Conservation (phyloP, 352 stramenopile species). For the Saprolegnia parasitica region DNA sequence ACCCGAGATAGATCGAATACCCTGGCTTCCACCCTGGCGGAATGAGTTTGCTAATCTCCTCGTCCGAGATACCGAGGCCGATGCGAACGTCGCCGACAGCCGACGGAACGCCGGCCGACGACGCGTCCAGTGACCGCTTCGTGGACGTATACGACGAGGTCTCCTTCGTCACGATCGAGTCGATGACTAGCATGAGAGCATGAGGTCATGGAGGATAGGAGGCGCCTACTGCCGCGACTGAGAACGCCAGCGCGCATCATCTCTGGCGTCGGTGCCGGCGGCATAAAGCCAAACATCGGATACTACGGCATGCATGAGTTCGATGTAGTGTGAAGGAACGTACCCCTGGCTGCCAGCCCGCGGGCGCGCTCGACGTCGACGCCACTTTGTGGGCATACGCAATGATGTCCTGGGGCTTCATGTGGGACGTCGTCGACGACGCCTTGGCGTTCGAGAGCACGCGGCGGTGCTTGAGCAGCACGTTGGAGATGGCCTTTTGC, state of each 20-base stretch:
- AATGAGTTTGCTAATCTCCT: conserved; percentile 71
- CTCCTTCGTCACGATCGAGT: conserved; percentile 72
- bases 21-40: conserved; percentile 67
- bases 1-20: too few species aligned
- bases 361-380: conserved; percentile 63
- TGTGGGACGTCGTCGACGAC: background rate
- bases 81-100: conserved; percentile 59
- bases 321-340: background rate
- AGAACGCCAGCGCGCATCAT: conserved; percentile 83
- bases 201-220: background rate
- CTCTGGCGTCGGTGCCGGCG: conserved; percentile 72
- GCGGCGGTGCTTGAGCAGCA: conserved; percentile 60
- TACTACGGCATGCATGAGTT: conserved; percentile 39
- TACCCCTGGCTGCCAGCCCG: conserved; percentile 74
- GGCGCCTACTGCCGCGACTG: conserved; percentile 45
- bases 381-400: conserved; percentile 79
- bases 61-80: conserved; percentile 60
- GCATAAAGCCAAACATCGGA: conserved; percentile 84
- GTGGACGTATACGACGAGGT: conserved; percentile 52
- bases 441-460: conserved; percentile 52
- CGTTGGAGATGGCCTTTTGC: conserved; percentile 48
- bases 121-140: conserved; percentile 27
- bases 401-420: conserved; percentile 42
- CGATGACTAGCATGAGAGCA: conserved; percentile 39
- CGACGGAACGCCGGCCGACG: conserved; percentile 34